Evolutionary conservation across 345 rosid species (phyloP), one percentile per base, ranked within the genome.

Genomic region (Lepidium sativum): DNA sequence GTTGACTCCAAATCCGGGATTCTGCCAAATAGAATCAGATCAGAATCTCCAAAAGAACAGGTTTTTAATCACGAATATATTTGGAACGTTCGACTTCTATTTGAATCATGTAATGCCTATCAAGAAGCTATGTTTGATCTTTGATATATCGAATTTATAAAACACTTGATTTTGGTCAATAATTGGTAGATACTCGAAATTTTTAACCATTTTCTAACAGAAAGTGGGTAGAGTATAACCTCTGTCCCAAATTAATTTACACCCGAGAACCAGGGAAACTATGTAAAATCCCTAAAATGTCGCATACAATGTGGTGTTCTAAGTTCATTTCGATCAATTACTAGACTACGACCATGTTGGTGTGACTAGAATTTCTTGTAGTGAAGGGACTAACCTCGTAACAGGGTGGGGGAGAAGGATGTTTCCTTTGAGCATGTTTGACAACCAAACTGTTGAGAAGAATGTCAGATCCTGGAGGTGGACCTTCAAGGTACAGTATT

Each of bases 381-480:
- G 29, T 3, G 16, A 17, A 58, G 32, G 17, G 1, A 61, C 80
- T 47, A 50, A 91, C 98, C 92, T 83, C 85, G 47, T 81, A 78
- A 42, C 54, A 32, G 1, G 95, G 96, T 42, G 77, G 87, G 74
- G 71, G 76, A 6, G 86, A 78, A 4, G 86, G 89, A 27, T 73
- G 84, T 57, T 39, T 60, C 72, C 80, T 87, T 72, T 43, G 72
- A n/a, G 91, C 95, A 67, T 82, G 95, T 82, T 85, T 82, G 13
- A 87, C 85, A 34, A 63, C 60, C 3, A 89, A 72, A 75, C 77
- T 84, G 57, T 92, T 85, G 59, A 92, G 47, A 44, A 92, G 96
- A 79, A 92, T 89, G 76, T 92, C 92, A 10, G 74, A 63, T 66
- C 96, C 96, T 15, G 88, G 79, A 34, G 92, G 87, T 21, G 98